Evolutionary conservation across 805 yeast species (phyloP), one percentile per base, ranked within the genome.

Genomic region (Hemisphaericaspora nanyangensis): DNA sequence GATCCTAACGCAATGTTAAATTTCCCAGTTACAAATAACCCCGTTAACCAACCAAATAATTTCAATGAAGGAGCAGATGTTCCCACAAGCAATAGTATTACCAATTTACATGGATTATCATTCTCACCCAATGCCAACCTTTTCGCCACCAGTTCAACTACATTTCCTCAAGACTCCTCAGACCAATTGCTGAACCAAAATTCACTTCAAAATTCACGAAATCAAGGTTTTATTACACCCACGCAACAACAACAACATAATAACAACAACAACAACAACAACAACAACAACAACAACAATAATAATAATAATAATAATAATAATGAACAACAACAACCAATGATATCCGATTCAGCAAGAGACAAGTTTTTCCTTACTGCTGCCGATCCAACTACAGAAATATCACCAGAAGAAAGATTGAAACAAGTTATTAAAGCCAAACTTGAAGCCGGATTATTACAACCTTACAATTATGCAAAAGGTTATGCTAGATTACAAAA

Each of bases 301-400:
- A 24, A 30, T 25, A 24, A 13, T 40, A 17, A 34, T 35, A 28
- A 29, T 31, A 22, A 34, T 37, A 18, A 15, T 39, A 35, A n/a
- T 8, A 24, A 29, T n/a, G 32, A 29, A 20, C 31, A 26, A n/a
- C 37, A 37, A 17, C 43, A 61, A 37, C 74, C 74, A 1, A 62
- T 66, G 29, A 70, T 77, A 4, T 76, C 82, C 0, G 91, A 85
- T 40, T 80, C 93, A 2, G 95, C 96, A 1, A 74, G 88, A 47
- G 97, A 90, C 56, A 89, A 89, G 60, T 91, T 91, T 62, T 90
- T 91, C 65, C 65, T 91, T 35, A 91, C 97, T 0, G 98, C 98
- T 0, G 97, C 97, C 0, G 98, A 91, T 58, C 98, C 98, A 5
- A 85, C 96, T 0, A 87, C 91, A 2, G 96, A 88, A 48, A 83